Percentiles rank a stretch among this genome's conserved stretches.
Evolutionary conservation across 495 filamentous ascomycete species (phyloP).

Genomic region (Podospora pseudoanserina): DNA sequence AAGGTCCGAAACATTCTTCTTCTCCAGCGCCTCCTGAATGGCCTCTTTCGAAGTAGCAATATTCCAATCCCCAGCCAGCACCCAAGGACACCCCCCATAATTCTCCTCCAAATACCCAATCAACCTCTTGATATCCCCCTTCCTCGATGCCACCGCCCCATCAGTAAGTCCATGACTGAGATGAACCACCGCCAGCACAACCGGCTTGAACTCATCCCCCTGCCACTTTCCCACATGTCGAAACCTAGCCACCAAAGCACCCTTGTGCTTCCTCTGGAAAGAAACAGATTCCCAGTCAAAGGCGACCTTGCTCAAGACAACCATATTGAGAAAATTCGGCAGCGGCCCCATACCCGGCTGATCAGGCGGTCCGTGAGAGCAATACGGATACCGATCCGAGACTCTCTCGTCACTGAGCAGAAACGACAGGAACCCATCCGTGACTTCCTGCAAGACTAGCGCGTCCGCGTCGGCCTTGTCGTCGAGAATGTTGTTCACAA

Average conservation of each 20-base stretch:
- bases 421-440: constrained; percentile 52
- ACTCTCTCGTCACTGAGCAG: constrained; percentile 45
- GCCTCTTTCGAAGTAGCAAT: constrained; percentile 49
- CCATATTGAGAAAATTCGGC: constrained; percentile 51
- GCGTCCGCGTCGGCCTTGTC: constrained; percentile 38
- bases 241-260: constrained; percentile 45
- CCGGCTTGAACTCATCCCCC: constrained; percentile 19
- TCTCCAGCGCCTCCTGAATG: constrained; percentile 46
- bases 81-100: constrained; percentile 41
- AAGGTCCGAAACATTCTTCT: constrained; percentile 40
- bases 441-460: constrained; percentile 57
- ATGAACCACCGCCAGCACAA: constrained; percentile 51
- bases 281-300: constrained; percentile 51
- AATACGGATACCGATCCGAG: constrained; percentile 46
- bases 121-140: constrained; percentile 43
- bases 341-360: constrained; percentile 48
- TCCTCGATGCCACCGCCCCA: constrained; percentile 48
- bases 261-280: constrained; percentile 48
- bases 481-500: constrained; percentile 45
- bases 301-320: constrained; percentile 47
- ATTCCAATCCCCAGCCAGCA: constrained; percentile 59
- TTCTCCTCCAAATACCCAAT: constrained; percentile 36
- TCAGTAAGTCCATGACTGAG: constrained; percentile 53
- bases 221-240: constrained; percentile 26
- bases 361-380: constrained; percentile 47